Conservation (phyloP, 352 stramenopile species). For the Phytopythium delawarense region DNA sequence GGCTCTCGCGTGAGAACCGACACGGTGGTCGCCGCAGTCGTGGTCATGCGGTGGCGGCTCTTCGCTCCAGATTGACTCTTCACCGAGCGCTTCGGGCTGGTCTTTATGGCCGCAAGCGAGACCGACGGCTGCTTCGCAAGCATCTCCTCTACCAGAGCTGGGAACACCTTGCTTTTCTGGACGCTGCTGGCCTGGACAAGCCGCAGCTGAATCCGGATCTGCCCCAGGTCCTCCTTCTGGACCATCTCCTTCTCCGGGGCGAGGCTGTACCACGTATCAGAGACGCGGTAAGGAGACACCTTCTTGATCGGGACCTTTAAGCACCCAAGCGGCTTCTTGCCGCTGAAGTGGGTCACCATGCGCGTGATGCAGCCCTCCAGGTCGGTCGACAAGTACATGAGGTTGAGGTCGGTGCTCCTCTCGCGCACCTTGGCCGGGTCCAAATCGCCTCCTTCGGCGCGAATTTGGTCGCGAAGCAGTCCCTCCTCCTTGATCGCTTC, state of each 20-base stretch:
- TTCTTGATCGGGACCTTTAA: slow-evolving; percentile 64
- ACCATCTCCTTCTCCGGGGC: slow-evolving; percentile 64
- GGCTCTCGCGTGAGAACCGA: slow-evolving; percentile 24
- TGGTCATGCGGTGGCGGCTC: neutral
- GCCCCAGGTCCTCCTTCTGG: slow-evolving; percentile 51
- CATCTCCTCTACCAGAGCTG: slow-evolving; percentile 17
- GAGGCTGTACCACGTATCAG: slow-evolving; percentile 64
- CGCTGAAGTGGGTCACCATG: slow-evolving; percentile 39
- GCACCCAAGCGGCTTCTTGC: slow-evolving; percentile 47
- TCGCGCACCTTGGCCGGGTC: slow-evolving; percentile 52
- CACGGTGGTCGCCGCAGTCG: neutral
- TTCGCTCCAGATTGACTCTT: slow-evolving; percentile 7
- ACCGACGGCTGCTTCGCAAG: slow-evolving; percentile 4
- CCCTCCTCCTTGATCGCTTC: slow-evolving; percentile 62
- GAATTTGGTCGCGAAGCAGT: slow-evolving; percentile 54
- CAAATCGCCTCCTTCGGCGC: slow-evolving; percentile 49
- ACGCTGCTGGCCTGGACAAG: slow-evolving; percentile 27
- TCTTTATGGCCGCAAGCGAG: neutral
- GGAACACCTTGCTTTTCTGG: slow-evolving; percentile 33
- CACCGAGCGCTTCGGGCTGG: slow-evolving; percentile 11
- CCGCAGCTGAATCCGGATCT: slow-evolving; percentile 51
- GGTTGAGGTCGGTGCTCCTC: slow-evolving; percentile 55
- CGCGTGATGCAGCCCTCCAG: slow-evolving; percentile 63
- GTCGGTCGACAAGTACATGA: slow-evolving; percentile 55
- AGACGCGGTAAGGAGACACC: slow-evolving; percentile 50